Base-by-base conservation (phyloP, 495 filamentous ascomycete genomes). In the Penicillium angulare region DNA sequence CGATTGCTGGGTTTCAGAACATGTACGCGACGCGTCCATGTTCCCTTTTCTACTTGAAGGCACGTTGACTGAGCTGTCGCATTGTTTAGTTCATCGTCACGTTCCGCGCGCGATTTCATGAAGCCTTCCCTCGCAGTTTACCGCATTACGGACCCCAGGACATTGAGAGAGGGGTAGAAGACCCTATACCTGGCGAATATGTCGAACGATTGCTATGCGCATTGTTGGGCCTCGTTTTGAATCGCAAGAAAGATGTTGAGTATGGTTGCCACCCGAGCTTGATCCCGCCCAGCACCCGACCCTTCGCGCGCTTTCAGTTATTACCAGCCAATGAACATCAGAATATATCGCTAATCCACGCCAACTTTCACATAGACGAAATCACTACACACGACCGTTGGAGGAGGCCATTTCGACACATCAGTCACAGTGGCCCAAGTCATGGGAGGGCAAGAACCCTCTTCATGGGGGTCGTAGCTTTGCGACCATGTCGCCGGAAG, bases 241-340 rank as follows among this genome's bases (percentile, higher is more conserved):
- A 98, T 63, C 84, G 93, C 60, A 97, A 97, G 78, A 96, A 98
- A 63, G 88, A 93, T 75, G 87, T 97, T 60, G 95, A 97, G 93
- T 98, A 82, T 72, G 90, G 77, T 59, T 60, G 59, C 64, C 71
- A 66, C 64, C 61, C 49, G 20, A 52, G 47, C 48, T 35, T 16
- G 36, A 54, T 50, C 34, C 43, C 55, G 44, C 55, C 47, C 55
- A 20, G 45, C 49, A 42, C 26, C 36, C 42, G 27, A 6, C 20
- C 38, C 10, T 7, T 43, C 33, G 53, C 55, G 55, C 53, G 43
- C 53, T 43, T 53, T 49, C 42, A 38, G 16, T 39, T 36, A 32
- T 26, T 23, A 50, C 17, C 39, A 41, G 40, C 34, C 52, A 56
- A 50, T 57, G 47, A 22, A 36, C 29, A n/a, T 9, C 9, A 35